Evolutionary conservation across 1,139 yeast species (phyloP), one percentile per base, ranked within the genome.

Genomic region (Torulaspora globosa): DNA sequence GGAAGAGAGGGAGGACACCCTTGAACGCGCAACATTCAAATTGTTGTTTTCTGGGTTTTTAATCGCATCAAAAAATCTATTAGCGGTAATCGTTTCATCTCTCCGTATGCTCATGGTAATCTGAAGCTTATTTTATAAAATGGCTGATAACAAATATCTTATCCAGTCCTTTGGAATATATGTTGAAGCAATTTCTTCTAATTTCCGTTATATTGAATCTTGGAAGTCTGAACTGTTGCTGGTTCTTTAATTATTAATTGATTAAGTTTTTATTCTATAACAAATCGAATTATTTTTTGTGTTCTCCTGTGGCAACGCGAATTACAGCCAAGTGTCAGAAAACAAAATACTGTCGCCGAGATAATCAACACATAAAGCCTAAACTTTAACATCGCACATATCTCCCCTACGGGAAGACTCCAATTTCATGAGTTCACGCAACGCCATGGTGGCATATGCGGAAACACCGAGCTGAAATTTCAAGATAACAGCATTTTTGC

Each of bases 371-470:
- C 5, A 9, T 8, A 11, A 9, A 12, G 31, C 11, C 9, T 33
- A 46, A 16, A 39, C 38, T 31, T 43, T 47, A 2, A 68, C 72
- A 49, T 67, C 69, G 50, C 72, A 69, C 67, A 70, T 63, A 39
- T 76, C 81, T 41, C 83, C 80, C 53, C 81, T 72, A 48, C 89
- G 78, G 33, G 88, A 76, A 2, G 95, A 84, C 52, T 87, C 95
- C 21, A 80, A 72, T 64, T 84, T 84, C 95, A 87, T 84, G 46
- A 84, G 79, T 63, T 92, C 98, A 59, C 98, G 76, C 46, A 94
- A 70, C 0, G 97, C 96, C 98, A 94, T 94, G 0, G 99, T 94
- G 2, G 99, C 99, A 66, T 94, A 94, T 5, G 95, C 83, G 39
- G 97, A 84, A 6, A 86, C 82, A 2, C 89, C 94, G 48, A 94